Evolutionary conservation across 495 filamentous ascomycete species (phyloP).

Genomic region (Ascobolus immersus): DNA sequence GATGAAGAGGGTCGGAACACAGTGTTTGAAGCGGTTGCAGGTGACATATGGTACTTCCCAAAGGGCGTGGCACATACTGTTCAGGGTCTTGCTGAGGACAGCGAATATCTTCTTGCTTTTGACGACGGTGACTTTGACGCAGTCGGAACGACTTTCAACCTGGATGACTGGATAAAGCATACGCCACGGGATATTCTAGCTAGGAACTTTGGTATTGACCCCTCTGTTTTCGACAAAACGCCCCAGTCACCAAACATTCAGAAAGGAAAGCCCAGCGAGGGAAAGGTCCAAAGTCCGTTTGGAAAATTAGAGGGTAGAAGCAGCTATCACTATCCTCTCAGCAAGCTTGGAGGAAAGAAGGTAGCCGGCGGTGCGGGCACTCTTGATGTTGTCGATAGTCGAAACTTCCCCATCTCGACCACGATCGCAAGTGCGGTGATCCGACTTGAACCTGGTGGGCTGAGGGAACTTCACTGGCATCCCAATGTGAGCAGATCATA

Average conservation of each 20-base stretch:
- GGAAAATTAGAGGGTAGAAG: conserved; percentile 27
- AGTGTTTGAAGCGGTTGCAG: conserved; percentile 9
- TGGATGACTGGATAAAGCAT: conserved; percentile 38
- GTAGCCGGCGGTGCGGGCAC: conserved; percentile 34
- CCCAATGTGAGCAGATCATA: conserved; percentile 26
- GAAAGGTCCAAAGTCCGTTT: conserved; percentile 23
- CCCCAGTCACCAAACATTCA: conserved; percentile 35
- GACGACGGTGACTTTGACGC: conserved; percentile 33
- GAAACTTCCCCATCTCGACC: conserved; percentile 33
- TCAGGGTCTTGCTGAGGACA: conserved; percentile 30
- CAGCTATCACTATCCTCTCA: conserved; percentile 31
- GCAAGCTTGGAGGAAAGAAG: conserved; percentile 24
- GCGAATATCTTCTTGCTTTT: conserved; percentile 40
- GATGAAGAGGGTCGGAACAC: conserved; percentile 26
- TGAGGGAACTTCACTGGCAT: conserved; percentile 43
- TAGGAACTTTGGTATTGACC: conserved; percentile 36
- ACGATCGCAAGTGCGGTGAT: conserved; percentile 37
- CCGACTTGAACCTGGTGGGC: conserved; percentile 30
- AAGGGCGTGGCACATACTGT: conserved; percentile 37
- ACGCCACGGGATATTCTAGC: conserved; percentile 34
- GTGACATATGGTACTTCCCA: conserved; percentile 45
- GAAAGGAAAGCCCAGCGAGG: conserved; percentile 25
- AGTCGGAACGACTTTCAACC: conserved; percentile 31
- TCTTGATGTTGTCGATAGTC: conserved; percentile 33
- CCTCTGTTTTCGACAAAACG: conserved; percentile 29